Evolutionary conservation across 2,329 filamentous ascomycete species (phyloP), one percentile per base, ranked within the genome.

Genomic region (Falciphora oryzae): DNA sequence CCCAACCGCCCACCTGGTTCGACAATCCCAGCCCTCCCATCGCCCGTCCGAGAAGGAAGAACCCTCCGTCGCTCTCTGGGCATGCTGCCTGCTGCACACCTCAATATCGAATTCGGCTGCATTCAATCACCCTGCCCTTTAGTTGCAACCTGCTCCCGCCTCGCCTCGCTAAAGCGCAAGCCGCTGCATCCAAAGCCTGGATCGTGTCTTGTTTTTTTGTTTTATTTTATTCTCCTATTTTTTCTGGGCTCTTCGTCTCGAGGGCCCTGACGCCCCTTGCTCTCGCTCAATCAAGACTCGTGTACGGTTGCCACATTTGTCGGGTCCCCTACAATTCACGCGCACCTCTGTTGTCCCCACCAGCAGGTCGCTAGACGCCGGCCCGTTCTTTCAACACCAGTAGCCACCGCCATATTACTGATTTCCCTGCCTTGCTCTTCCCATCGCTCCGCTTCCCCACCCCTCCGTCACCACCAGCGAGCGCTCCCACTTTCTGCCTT

Each of bases 391-490:
- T 53, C 22, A 25, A n/a, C 57, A 18, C 60, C 61, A 62, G 35
- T 62, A 53, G 31, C 53, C 50, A 63, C 62, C 50, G 57, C 62
- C 62, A 57, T 63, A 63, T 57, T 63, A 63, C 57, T 63, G 62
- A 63, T 63, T 31, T 57, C 53, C 50, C 27, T 57, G 35, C 62
- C 62, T 56, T 58, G 62, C 13, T 57, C 62, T 57, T 59, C 62
- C 32, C 31, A 31, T 32, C 57, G 44, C 62, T 63, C 62, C 62
- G 57, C 57, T 64, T 50, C 63, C 63, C 63, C 57, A 64, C 57
- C 60, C 58, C 58, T 56, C 58, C 57, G 63, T 56, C 63, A 60
- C 58, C 57, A 64, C 38, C 35, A 29, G 44, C 38, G 16, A 38
- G 53, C 35, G 35, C 63, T 63, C 56, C 56, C 62, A 59, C 57